phyloP scores from a whole-genome alignment of 2,329 filamentous ascomycete genomes.

The Colletotrichum falcatum region DNA sequence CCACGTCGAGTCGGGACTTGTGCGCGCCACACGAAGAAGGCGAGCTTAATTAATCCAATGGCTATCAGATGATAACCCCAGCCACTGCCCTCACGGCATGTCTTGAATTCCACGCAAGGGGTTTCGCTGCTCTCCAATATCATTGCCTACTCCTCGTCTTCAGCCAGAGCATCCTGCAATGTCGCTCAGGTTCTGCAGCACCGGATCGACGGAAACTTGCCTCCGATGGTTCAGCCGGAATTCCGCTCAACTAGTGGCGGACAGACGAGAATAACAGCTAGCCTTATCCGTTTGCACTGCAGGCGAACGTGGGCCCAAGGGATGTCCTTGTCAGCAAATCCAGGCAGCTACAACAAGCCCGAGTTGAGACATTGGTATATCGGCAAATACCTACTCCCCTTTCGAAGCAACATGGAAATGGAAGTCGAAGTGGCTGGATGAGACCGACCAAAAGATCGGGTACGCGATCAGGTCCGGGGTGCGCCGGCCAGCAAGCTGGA shows the following conservation, averaged over 20 bases:
- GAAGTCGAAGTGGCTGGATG: not conserved
- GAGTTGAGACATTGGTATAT: not conserved
- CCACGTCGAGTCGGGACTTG: not conserved
- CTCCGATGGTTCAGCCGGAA: conserved; percentile 21
- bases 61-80: not conserved
- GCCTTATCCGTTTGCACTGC: not conserved
- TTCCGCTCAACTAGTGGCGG: conserved; percentile 22
- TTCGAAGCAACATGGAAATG: not conserved
- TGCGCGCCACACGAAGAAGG: conserved; percentile 14
- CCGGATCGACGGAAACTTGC: not conserved
- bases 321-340: not conserved
- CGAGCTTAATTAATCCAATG: conserved; percentile 22
- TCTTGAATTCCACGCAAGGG: not conserved
- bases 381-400: not conserved
- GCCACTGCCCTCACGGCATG: too few species aligned
- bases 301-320: not conserved
- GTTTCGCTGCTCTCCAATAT: too few species aligned
- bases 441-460: not conserved
- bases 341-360: not conserved
- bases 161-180: too few species aligned
- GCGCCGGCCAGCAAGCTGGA: not conserved
- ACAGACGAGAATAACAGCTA: not conserved
- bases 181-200: not conserved
- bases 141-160: not conserved
- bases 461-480: not conserved